These are phyloP conservation scores for Plectosphaerella sp. DNA, from an alignment of 2,329 filamentous ascomycete species.

Conservation along the genomic window DNA sequence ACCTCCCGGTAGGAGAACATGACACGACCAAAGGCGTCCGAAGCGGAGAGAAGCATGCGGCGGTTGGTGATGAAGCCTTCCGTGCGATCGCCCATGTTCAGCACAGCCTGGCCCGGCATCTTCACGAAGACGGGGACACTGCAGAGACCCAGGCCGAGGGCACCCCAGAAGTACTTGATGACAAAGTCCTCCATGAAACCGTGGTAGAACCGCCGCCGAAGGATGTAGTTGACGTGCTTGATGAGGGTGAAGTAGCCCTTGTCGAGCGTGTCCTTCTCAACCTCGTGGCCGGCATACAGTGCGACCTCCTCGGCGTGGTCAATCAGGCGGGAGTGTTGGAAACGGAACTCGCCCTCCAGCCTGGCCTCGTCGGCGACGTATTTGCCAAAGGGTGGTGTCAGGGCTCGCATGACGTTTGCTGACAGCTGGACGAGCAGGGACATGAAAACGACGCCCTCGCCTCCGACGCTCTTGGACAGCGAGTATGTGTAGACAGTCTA, in stretches of 20 bases:
- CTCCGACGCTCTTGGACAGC: conserved; percentile 89
- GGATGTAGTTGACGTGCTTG: conserved; percentile 96
- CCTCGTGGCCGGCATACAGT: conserved; percentile 84
- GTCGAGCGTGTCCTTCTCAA: conserved; percentile 92
- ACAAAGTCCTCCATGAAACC: conserved; percentile 99
- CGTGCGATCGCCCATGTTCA: conserved; percentile 66
- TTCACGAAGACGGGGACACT: conserved; percentile 96
- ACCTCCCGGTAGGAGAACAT: conserved; percentile 99
- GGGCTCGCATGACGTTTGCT: conserved; percentile 84
- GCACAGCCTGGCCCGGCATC: conserved; percentile 64
- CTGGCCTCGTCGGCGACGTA: conserved; percentile 96
- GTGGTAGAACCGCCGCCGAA: conserved; percentile 87
- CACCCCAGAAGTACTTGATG: conserved; percentile 99
- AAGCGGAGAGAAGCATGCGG: conserved; percentile 85
- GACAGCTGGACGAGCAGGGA: conserved; percentile 88
- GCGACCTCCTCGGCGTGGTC: conserved; percentile 96
- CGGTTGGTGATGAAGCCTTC: conserved; percentile 90
- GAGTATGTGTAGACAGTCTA: conserved; percentile 89
- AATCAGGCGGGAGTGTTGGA: conserved; percentile 89
- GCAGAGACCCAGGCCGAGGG: conserved; percentile 84
- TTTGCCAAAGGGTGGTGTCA: conserved; percentile 95
- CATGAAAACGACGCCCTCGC: conserved; percentile 95
- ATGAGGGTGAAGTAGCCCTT: conserved; percentile 99
- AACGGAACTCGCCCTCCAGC: conserved; percentile 92
- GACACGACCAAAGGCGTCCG: conserved; percentile 89